Base-by-base conservation (phyloP, 768 basidiomycete species). In the Solioccasus polychromus region DNA sequence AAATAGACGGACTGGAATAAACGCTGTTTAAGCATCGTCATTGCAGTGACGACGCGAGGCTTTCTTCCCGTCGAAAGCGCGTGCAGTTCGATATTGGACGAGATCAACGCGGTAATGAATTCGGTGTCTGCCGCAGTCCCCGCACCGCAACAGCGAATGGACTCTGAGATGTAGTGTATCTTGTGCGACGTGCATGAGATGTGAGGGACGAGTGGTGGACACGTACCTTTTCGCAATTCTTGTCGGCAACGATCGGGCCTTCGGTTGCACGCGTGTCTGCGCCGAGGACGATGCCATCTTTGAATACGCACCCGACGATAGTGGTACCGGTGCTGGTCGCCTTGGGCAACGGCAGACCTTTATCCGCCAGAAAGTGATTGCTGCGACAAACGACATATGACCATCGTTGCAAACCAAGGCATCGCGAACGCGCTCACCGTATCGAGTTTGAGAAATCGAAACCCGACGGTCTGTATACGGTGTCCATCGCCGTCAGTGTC, bases 91-190 rank as follows among this genome's bases (percentile, higher is more conserved):
- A 99, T 90, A 69, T 96, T 96, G 31, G 91, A 93, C 2, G 91
- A 91, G 62, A 99, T 97, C 62, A 93, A 78, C 12, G 91, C 92
- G 37, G 96, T 97, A 26, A 83, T 85, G 60, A 92, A 93, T 65
- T 95, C 92, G 0, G 95, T 97, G 62, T 99, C 96, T 8, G 96
- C 96, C n/a, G 95, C 96, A 2, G 96, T 98, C 50, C 96, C 96
- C 1, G 96, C 96, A 58, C 96, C 96, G 64, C 95, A 97, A 74
- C 96, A 99, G 39, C 94, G 79, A 50, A 99, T 98, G 52, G 85
- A 83, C 48, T 96, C 92, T 4, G 92, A 84, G 63, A 99, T 88
- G 69, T 85, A 98, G 68, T 99, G 96, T 59, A 99, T 99, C 95
- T 98, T 53, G 19, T 22, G 45, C 2, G 17, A 25, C n/a, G 28